Conservation (phyloP, 768 basidiomycete species). For the Suillus decipiens region DNA sequence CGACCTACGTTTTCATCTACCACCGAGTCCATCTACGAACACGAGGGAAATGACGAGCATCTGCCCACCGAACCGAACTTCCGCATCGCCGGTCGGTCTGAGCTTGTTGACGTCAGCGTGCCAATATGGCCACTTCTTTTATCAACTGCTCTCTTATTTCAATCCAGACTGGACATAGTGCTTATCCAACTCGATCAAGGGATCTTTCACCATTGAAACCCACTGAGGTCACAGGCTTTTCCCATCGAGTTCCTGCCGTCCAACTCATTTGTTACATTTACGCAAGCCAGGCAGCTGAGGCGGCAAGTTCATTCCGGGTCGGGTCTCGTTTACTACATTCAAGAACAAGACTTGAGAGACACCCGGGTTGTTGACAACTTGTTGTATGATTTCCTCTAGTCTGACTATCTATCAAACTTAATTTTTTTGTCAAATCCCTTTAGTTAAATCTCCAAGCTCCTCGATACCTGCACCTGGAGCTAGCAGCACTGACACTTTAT, state of each 20-base stretch:
- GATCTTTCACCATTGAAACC: not conserved
- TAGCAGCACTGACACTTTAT: too few relatives aligned
- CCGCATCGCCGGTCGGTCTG: not conserved
- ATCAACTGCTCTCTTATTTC: not conserved
- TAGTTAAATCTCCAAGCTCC: too few relatives aligned
- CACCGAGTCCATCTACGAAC: not conserved
- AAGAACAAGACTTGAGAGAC: not conserved
- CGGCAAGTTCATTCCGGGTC: not conserved
- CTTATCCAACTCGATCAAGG: not conserved
- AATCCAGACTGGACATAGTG: not conserved
- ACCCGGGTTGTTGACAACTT: too few relatives aligned
- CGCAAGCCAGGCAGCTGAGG: not conserved
- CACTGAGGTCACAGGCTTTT: not conserved
- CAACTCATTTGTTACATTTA: not conserved
- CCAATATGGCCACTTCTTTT: not conserved
- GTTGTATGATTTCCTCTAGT: too few relatives aligned
- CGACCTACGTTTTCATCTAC: not conserved
- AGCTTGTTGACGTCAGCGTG: not conserved
- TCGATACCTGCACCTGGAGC: too few relatives aligned
- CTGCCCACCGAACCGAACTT: not conserved
- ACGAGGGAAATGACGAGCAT: not conserved
- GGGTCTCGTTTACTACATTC: not conserved
- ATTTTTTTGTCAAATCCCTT: too few relatives aligned
- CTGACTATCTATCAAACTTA: too few relatives aligned
- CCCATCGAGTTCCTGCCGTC: not conserved